Conservation (phyloP, 495 filamentous ascomycete species). For the Rostrohypoxylon terebratum region DNA sequence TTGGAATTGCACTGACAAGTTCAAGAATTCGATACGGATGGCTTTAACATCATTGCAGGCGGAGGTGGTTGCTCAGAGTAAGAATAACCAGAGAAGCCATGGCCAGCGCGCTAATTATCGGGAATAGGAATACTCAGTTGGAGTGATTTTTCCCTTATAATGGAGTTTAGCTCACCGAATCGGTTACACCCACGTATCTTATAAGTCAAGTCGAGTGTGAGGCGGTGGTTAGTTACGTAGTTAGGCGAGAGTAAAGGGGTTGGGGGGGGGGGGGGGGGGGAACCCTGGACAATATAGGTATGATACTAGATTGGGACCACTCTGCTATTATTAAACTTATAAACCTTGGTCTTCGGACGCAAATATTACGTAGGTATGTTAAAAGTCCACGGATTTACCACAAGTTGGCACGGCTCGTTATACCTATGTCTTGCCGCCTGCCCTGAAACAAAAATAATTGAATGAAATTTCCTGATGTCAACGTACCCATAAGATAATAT, state of each 20-base stretch:
- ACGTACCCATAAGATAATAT: too few species aligned
- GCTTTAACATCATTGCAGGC: slow-evolving; percentile 30
- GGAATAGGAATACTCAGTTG: background rate
- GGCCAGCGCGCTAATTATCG: background rate
- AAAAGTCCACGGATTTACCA: too few species aligned
- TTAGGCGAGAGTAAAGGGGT: too few species aligned
- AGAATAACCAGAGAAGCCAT: too few species aligned
- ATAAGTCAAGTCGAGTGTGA: background rate
- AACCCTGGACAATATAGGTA: background rate
- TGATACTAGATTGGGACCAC: too few species aligned
- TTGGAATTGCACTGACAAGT: background rate
- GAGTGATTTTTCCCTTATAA: background rate
- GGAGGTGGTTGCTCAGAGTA: background rate
- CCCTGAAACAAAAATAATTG: too few species aligned
- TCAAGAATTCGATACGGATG: slow-evolving; percentile 21
- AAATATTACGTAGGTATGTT: background rate
- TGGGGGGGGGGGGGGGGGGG: too few species aligned
- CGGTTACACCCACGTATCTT: background rate
- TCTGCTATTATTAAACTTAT: background rate
- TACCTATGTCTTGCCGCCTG: too few species aligned
- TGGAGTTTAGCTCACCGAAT: background rate
- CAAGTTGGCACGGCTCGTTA: too few species aligned
- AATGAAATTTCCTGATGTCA: too few species aligned
- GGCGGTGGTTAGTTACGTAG: background rate
- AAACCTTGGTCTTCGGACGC: background rate